Percentiles rank a stretch among this genome's conserved stretches.
These are phyloP conservation scores for Uncinocarpus reesii DNA, from an alignment of 2,329 filamentous ascomycete genomes.

Conservation along the genomic window DNA sequence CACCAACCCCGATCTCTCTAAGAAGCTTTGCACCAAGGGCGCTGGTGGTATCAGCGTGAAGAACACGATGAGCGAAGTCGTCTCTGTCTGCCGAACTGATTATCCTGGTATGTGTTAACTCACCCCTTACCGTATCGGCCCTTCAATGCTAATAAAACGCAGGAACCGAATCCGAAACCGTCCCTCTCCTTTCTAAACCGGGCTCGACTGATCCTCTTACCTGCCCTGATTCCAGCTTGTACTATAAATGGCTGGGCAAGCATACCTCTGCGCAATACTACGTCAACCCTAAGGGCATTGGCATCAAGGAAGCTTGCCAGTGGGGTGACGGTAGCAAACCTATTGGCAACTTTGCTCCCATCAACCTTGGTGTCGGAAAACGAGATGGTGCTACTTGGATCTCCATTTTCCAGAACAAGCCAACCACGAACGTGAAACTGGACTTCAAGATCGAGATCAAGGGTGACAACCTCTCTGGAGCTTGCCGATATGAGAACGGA, in stretches of 20 bases:
- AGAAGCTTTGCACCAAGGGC: slow-evolving; percentile 65
- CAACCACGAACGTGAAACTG: slow-evolving; percentile 59
- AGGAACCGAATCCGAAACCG: slow-evolving; percentile 72
- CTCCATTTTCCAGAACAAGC: slow-evolving; percentile 73
- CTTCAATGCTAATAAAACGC: slow-evolving; percentile 2
- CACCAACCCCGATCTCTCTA: slow-evolving; percentile 55
- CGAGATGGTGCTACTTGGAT: slow-evolving; percentile 61
- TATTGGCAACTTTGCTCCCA: slow-evolving; percentile 73
- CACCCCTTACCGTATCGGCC: too few relatives aligned
- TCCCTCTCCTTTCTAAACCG: slow-evolving; percentile 57
- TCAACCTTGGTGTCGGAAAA: slow-evolving; percentile 74
- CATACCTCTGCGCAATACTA: slow-evolving; percentile 91
- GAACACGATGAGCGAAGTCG: slow-evolving; percentile 59
- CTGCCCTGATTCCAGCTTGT: slow-evolving; percentile 60
- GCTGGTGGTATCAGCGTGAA: slow-evolving; percentile 59
- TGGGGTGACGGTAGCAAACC: slow-evolving; percentile 57
- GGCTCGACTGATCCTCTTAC: slow-evolving; percentile 56
- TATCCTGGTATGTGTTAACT: slow-evolving; percentile 67
- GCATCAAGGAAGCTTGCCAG: slow-evolving; percentile 57
- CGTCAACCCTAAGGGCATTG: slow-evolving; percentile 70
- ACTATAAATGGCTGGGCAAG: slow-evolving; percentile 68
- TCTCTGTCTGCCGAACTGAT: slow-evolving; percentile 83
- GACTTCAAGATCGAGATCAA: slow-evolving; percentile 69
- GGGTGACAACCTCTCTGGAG: slow-evolving; percentile 51
- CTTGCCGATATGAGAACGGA: slow-evolving; percentile 58